Conservation (phyloP, 805 yeast species). For the Pichia nakasei region DNA sequence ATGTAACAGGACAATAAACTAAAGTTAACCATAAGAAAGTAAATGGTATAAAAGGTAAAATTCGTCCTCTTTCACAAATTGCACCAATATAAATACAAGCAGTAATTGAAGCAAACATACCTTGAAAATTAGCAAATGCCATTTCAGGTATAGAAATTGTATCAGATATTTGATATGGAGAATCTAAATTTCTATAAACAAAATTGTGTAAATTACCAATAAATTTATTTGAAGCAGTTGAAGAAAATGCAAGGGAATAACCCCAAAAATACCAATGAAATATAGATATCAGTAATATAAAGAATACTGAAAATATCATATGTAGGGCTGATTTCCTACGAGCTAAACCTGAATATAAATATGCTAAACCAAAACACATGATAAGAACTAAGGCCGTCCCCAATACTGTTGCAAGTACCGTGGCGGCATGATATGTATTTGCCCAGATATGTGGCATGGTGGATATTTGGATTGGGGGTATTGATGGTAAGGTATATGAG, state of each 20-base stretch:
- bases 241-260: slow-evolving; percentile 81
- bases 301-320: slow-evolving; percentile 71
- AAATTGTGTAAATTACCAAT: slow-evolving; percentile 81
- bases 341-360: slow-evolving; percentile 85
- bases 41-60: slow-evolving; percentile 76
- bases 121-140: slow-evolving; percentile 78
- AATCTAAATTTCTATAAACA: slow-evolving; percentile 68
- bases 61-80: slow-evolving; percentile 85
- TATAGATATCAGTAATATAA: slow-evolving; percentile 37
- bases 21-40: slow-evolving; percentile 82
- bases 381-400: slow-evolving; percentile 70
- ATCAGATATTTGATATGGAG: slow-evolving; percentile 15
- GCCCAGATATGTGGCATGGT: not conserved
- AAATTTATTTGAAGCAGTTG: slow-evolving; percentile 71
- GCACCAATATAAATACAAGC: slow-evolving; percentile 88
- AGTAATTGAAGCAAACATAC: slow-evolving; percentile 89
- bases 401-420: slow-evolving; percentile 43
- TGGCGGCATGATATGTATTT: slow-evolving; percentile 23
- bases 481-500: no score
- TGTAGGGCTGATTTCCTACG: slow-evolving; percentile 85
- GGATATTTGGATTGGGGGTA: no score
- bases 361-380: slow-evolving; percentile 94
- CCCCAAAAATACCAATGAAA: slow-evolving; percentile 99
- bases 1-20: slow-evolving; percentile 91
- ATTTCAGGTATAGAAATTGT: slow-evolving; percentile 56